Conservation (phyloP, 2,329 filamentous ascomycete species). For the Clonostachys solani region DNA sequence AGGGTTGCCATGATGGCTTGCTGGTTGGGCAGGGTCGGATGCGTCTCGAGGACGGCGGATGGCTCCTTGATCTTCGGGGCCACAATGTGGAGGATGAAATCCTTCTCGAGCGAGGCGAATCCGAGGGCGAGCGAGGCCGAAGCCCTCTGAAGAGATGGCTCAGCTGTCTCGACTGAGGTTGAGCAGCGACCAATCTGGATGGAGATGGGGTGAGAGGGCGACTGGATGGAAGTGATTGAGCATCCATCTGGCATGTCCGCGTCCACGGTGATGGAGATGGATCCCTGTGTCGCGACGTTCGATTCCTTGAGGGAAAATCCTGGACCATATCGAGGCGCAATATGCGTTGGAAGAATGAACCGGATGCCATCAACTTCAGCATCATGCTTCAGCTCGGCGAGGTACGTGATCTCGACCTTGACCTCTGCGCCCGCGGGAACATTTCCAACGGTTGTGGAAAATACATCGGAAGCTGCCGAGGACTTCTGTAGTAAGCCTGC, state of each 20-base stretch:
- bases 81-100: slow-evolving; percentile 64
- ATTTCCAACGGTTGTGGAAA: slow-evolving; percentile 65
- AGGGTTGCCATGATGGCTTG: slow-evolving; percentile 67
- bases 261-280: slow-evolving; percentile 24
- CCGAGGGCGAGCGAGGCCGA: slow-evolving; percentile 56
- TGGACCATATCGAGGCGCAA: slow-evolving; percentile 58
- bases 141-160: slow-evolving; percentile 52
- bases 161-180: slow-evolving; percentile 25
- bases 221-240: slow-evolving; percentile 58
- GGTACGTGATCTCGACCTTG: slow-evolving; percentile 58
- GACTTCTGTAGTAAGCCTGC: slow-evolving; percentile 65
- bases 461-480: slow-evolving; percentile 58
- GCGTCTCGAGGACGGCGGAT: slow-evolving; percentile 60
- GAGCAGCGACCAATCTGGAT: slow-evolving; percentile 57
- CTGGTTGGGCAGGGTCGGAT: slow-evolving; percentile 56
- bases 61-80: slow-evolving; percentile 56
- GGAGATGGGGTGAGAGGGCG: slow-evolving; percentile 63
- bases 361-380: slow-evolving; percentile 62
- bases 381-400: slow-evolving; percentile 70
- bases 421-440: slow-evolving; percentile 56
- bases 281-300: slow-evolving; percentile 1
- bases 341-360: slow-evolving; percentile 63
- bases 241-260: slow-evolving; percentile 45
- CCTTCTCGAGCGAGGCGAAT: slow-evolving; percentile 49
- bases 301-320: slow-evolving; percentile 1